These are phyloP conservation scores for Tanozyma kutaoensis DNA, from an alignment of 805 yeast species.

Conservation along the genomic window DNA sequence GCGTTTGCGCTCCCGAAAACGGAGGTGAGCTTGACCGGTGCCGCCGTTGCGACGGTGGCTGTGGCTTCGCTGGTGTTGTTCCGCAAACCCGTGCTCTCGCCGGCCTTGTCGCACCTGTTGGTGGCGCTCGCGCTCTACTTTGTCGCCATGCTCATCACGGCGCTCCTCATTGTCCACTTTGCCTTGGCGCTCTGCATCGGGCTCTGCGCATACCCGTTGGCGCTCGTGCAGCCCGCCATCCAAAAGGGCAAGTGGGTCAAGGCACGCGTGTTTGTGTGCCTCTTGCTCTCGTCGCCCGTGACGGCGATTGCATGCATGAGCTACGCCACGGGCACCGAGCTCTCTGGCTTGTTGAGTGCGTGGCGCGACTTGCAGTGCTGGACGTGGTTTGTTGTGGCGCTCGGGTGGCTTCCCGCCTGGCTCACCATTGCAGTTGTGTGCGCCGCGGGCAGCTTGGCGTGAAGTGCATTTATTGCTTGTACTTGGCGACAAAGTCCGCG, in stretches of 20 bases:
- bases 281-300: conserved; percentile 37
- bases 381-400: conserved; percentile 67
- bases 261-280: conserved; percentile 16
- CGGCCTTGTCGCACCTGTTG: conserved; percentile 8
- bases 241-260: conserved; percentile 2
- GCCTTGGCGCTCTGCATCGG: conserved; percentile 68
- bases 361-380: conserved; percentile 66
- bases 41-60: too few relatives aligned
- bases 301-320: conserved; percentile 13
- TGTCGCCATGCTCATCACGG: conserved; percentile 57
- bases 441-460: too few relatives aligned
- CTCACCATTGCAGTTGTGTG: conserved; percentile 17
- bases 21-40: too few relatives aligned
- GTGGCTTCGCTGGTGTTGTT: too few relatives aligned
- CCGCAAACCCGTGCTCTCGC: too few relatives aligned
- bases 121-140: conserved; percentile 37
- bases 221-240: conserved; percentile 24
- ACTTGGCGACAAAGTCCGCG: conserved; percentile 48
- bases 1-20: conserved; percentile 15
- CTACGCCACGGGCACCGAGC: conserved; percentile 24
- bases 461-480: conserved; percentile 12
- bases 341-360: conserved; percentile 42
- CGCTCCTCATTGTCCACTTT: conserved; percentile 73
- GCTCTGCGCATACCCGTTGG: conserved; percentile 55
- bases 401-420: conserved; percentile 87